phyloP scores from a whole-genome alignment of 164 flowering plant species.

The Annona squamosa region DNA sequence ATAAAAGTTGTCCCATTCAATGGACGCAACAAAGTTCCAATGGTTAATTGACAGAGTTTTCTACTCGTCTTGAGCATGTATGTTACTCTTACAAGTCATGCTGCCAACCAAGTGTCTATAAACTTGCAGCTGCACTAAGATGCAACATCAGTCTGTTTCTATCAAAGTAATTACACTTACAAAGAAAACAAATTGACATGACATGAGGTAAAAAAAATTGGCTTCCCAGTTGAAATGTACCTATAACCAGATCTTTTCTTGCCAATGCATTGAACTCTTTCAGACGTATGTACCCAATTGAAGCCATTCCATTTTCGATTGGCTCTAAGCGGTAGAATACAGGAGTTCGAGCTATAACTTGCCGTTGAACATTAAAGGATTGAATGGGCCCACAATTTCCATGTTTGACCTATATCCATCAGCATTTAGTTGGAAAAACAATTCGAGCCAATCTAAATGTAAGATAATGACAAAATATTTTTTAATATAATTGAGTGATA shows the following conservation, averaged over 20 bases:
- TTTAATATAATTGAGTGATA: slow-evolving; percentile 4
- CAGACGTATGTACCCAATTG: slow-evolving; percentile 82
- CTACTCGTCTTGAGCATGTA: not conserved
- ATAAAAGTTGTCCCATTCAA: not conserved
- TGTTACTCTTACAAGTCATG: not conserved
- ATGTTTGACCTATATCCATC: slow-evolving; percentile 66
- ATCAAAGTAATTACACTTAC: not conserved
- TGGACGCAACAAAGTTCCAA: not conserved
- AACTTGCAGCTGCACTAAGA: not conserved
- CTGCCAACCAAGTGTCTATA: not conserved
- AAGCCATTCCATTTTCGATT: slow-evolving; percentile 41
- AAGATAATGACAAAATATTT: not conserved
- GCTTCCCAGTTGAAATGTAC: slow-evolving; percentile 24
- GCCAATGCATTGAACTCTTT: slow-evolving; percentile 99
- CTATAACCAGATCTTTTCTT: slow-evolving; percentile 81
- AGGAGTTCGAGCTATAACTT: slow-evolving; percentile 82
- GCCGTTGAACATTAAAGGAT: slow-evolving; percentile 61
- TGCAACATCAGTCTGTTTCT: not conserved
- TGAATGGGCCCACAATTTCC: slow-evolving; percentile 81
- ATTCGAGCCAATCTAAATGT: not conserved
- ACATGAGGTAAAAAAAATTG: not conserved
- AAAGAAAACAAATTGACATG: not conserved
- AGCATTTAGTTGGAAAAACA: slow-evolving; percentile 4
- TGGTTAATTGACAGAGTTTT: not conserved
- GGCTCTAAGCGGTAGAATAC: slow-evolving; percentile 79